Conservation (phyloP, 495 filamentous ascomycete species). For the Aspergillus affinis region DNA sequence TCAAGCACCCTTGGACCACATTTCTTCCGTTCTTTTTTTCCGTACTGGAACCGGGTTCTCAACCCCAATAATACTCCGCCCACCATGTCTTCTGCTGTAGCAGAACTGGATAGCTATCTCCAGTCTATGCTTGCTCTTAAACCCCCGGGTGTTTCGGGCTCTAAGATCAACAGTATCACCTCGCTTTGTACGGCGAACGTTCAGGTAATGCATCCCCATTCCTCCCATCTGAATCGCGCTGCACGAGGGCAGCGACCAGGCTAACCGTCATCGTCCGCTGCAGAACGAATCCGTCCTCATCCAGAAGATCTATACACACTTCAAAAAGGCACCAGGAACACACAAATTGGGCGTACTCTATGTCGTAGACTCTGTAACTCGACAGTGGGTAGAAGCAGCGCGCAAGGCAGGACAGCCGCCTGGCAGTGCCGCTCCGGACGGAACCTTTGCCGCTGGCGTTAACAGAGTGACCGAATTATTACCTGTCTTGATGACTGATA, state of each 20-base stretch:
- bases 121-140: slow-evolving; percentile 90
- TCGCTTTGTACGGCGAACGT: slow-evolving; percentile 83
- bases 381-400: slow-evolving; percentile 96
- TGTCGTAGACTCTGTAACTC: slow-evolving; percentile 99
- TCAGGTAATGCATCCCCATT: slow-evolving; percentile 65
- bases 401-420: slow-evolving; percentile 79
- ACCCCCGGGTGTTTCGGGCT: slow-evolving; percentile 88
- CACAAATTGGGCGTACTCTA: slow-evolving; percentile 99
- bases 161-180: slow-evolving; percentile 84
- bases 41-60: slow-evolving; percentile 17
- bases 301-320: slow-evolving; percentile 93
- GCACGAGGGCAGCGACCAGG: slow-evolving; percentile 21
- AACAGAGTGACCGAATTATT: slow-evolving; percentile 95
- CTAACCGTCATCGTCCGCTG: slow-evolving; percentile 34
- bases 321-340: slow-evolving; percentile 91
- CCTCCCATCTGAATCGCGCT: not conserved
- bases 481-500: slow-evolving; percentile 92
- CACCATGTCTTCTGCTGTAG: slow-evolving; percentile 77
- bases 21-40: slow-evolving; percentile 11
- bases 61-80: slow-evolving; percentile 6
- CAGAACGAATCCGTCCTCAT: slow-evolving; percentile 95
- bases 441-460: slow-evolving; percentile 91
- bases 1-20: slow-evolving; percentile 14
- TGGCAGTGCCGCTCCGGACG: slow-evolving; percentile 74
- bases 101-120: slow-evolving; percentile 84